Evolutionary conservation across 345 rosid species (phyloP).

Genomic region (Lagerstroemia speciosa): DNA sequence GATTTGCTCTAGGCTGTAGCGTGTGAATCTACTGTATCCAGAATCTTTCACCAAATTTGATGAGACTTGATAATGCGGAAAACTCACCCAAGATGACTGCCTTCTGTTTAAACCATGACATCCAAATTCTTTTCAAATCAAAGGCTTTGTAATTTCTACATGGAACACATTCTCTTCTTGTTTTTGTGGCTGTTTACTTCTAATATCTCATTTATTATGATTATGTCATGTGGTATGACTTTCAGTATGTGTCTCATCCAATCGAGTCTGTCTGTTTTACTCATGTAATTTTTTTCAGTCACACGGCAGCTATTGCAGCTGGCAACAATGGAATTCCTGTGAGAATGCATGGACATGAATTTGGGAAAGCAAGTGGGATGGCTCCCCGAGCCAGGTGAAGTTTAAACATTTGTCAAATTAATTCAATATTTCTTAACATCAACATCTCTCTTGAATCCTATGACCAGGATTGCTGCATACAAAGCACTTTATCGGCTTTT

Average conservation of each 20-base stretch:
- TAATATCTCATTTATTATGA: background rate
- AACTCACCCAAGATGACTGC: background rate
- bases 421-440: background rate
- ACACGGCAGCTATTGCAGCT: slow-evolving; percentile 97
- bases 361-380: slow-evolving; percentile 99
- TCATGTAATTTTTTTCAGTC: slow-evolving; percentile 38
- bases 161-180: background rate
- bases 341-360: slow-evolving; percentile 85
- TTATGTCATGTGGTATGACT: background rate
- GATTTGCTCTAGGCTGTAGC: background rate
- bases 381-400: slow-evolving; percentile 97
- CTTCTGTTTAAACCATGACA: background rate
- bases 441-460: slow-evolving; percentile 7
- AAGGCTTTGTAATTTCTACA: background rate
- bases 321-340: slow-evolving; percentile 98
- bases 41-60: background rate
- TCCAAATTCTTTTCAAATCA: background rate
- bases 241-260: background rate
- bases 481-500: slow-evolving; percentile 93
- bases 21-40: background rate
- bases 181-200: background rate
- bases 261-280: slow-evolving; percentile 12
- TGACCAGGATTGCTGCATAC: slow-evolving; percentile 37
- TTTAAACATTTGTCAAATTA: slow-evolving; percentile 4
- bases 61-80: background rate